Percentiles rank a stretch among this genome's conserved stretches.
These are phyloP conservation scores for Plantago elongata DNA, from an alignment of 257 asterid species.

Conservation along the genomic window DNA sequence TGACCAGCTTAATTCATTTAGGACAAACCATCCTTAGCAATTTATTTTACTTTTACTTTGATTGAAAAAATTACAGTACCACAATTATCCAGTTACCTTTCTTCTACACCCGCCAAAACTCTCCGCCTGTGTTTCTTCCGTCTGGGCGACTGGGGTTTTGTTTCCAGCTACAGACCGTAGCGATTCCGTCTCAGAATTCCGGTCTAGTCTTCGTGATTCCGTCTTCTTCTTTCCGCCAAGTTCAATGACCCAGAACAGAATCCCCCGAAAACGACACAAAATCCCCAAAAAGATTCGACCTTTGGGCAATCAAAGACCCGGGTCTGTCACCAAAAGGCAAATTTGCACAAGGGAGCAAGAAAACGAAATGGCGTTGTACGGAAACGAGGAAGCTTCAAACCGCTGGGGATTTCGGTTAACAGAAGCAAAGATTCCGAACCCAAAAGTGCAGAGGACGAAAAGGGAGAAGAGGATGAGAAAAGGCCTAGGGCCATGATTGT, in stretches of 20 bases:
- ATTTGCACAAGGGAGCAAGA: constrained; percentile 47
- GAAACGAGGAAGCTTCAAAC: constrained; percentile 41
- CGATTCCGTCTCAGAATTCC: too few relatives aligned
- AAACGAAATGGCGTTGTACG: constrained; percentile 47
- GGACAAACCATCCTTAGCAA: too few relatives aligned
- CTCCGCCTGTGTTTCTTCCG: too few relatives aligned
- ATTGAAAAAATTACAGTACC: too few relatives aligned
- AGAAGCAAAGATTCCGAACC: constrained; percentile 80
- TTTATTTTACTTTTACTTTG: too few relatives aligned
- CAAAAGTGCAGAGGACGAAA: constrained; percentile 60
- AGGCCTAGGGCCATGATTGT: constrained; percentile 72
- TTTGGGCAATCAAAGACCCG: constrained; percentile 7
- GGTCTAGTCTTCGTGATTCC: too few relatives aligned
- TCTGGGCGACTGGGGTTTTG: too few relatives aligned
- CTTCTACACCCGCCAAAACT: too few relatives aligned
- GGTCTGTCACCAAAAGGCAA: constrained; percentile 8
- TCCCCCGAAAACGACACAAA: constrained; percentile 14
- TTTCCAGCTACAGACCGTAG: too few relatives aligned
- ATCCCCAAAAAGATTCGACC: not conserved
- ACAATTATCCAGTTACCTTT: too few relatives aligned
- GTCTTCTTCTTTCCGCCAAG: too few relatives aligned
- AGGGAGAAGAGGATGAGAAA: constrained; percentile 58
- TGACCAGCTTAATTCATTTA: too few relatives aligned
- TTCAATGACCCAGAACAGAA: constrained; percentile 28
- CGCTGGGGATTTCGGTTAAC: constrained; percentile 61